Evolutionary conservation across 2,329 filamentous ascomycete genomes (phyloP).

Genomic region (Periconia macrospinosa): DNA sequence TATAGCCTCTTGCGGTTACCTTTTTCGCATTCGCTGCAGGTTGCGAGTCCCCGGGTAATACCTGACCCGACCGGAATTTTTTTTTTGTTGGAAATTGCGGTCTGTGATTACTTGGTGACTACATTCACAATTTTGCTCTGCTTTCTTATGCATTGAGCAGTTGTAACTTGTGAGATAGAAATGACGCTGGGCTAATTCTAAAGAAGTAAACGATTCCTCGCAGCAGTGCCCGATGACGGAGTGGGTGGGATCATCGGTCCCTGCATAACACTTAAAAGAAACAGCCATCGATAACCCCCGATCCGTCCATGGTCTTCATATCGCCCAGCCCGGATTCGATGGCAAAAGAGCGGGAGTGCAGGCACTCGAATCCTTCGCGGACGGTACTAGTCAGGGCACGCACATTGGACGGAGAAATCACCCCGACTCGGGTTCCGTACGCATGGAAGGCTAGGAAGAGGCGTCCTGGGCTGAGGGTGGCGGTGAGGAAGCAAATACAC

Average conservation of each 20-base stretch:
- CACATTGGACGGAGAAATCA: neutral
- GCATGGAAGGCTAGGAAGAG: neutral
- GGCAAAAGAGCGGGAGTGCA: neutral
- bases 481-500: neutral
- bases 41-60: too few relatives aligned
- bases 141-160: too few relatives aligned
- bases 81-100: too few relatives aligned
- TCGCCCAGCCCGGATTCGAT: neutral
- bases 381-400: neutral
- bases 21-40: too few relatives aligned
- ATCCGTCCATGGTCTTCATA: neutral
- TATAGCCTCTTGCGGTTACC: too few relatives aligned
- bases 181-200: too few relatives aligned
- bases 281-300: neutral
- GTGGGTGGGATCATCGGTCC: conserved; percentile 1
- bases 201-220: too few relatives aligned
- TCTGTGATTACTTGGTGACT: too few relatives aligned
- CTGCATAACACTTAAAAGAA: neutral
- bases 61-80: too few relatives aligned
- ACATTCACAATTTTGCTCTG: too few relatives aligned
- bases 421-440: neutral
- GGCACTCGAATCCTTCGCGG: too few relatives aligned
- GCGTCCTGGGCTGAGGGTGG: neutral
- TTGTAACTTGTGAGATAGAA: too few relatives aligned
- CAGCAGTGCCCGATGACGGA: neutral